phyloP scores from a whole-genome alignment of 306 rosid species.

The Arachis stenosperma region DNA sequence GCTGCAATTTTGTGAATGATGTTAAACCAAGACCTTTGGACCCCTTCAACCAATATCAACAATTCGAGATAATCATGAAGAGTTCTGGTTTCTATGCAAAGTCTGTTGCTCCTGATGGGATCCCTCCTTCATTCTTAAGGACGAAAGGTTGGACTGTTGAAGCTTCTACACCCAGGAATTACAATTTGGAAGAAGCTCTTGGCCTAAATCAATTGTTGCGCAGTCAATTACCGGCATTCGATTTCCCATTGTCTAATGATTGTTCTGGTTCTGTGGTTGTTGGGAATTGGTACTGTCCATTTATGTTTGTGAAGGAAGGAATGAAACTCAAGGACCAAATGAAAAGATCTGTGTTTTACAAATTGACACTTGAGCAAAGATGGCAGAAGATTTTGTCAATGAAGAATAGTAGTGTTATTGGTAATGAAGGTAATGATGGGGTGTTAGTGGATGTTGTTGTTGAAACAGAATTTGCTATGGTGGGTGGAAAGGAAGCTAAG shows the following conservation, averaged over 20 bases:
- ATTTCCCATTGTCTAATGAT: no score
- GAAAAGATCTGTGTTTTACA: conserved; percentile 45
- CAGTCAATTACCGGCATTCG: no score
- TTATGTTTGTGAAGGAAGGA: background rate
- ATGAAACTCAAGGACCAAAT: conserved; percentile 40
- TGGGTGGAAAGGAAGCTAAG: conserved; percentile 39
- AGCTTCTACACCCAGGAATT: conserved; percentile 35
- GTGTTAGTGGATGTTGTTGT: conserved; percentile 5
- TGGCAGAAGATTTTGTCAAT: conserved; percentile 52
- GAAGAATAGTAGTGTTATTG: background rate
- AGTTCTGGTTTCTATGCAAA: conserved; percentile 38
- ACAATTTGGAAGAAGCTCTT: background rate
- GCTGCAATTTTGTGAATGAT: background rate
- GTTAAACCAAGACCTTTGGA: no score
- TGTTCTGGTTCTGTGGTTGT: no score
- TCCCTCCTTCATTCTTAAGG: conserved; percentile 45
- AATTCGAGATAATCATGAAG: conserved; percentile 37
- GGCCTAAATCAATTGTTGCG: no score
- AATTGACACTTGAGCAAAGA: conserved; percentile 54
- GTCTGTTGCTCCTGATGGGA: conserved; percentile 47
- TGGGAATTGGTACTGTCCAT: no score
- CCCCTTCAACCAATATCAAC: no score
- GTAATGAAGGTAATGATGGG: conserved; percentile 20
- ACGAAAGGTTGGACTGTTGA: conserved; percentile 40
- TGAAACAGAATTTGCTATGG: conserved; percentile 34